Evolutionary conservation across 495 filamentous ascomycete genomes (phyloP), one percentile per base, ranked within the genome.

Genomic region (Hypoxylon fuscum): DNA sequence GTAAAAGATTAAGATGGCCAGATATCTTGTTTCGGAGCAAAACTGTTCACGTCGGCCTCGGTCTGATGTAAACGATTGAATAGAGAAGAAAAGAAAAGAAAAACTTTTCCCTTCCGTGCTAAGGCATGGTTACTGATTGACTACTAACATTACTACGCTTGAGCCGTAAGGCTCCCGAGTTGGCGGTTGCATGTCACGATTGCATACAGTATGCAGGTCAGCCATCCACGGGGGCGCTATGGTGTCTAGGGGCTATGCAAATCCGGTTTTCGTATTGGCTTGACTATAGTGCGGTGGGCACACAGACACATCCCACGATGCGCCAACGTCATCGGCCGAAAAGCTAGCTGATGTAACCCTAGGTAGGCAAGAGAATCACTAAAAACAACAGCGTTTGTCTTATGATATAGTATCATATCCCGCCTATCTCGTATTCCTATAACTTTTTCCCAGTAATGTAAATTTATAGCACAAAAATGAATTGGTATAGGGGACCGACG

Each of bases 261-360:
- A 71, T 66, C 69, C 67, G 68, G 71, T 66, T 72, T 73, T 72
- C 53, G 64, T 64, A 72, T 72, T 70, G 71, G 66, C 38, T 12
- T 44, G 27, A 34, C 59, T 62, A 55, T 52, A 48, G 46, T 62
- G 51, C 53, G 57, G 50, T 59, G 64, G 53, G 32, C 49, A 53
- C 58, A 58, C 41, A 46, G 47, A 46, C 48, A 53, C 25, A 43
- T 44, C 44, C 59, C 40, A 52, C 59, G 50, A 52, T 58, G 37
- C 55, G 47, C 58, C 67, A 70, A 71, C 72, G 72, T 76, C 74
- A 75, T 76, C 64, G 70, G 55, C 60, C 54, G 59, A 65, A 69
- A 65, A 66, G 45, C 55, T 18, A 31, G 23, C 42, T 32, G 48
- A 56, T 66, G 54, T 49, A 66, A 62, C 58, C 49, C 59, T 66